Evolutionary conservation across 2,329 filamentous ascomycete species (phyloP), one percentile per base, ranked within the genome.

Genomic region (Calonectria fujianensis): DNA sequence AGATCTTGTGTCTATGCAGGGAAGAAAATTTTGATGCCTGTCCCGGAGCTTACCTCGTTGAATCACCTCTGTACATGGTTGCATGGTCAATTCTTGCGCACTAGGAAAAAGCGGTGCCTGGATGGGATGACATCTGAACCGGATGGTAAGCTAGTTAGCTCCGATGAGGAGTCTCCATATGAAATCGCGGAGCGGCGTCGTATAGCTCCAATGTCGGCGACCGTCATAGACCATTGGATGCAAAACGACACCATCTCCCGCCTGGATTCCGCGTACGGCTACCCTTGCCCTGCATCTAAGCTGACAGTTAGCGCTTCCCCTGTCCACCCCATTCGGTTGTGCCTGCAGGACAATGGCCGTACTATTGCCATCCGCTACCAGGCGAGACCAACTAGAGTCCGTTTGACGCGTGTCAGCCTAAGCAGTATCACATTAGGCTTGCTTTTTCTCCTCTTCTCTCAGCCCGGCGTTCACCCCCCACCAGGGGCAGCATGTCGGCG

Each of bases 231-330:
- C 35, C 24, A 29, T 41, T 20, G 14, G 35, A 13, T 16, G 18
- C 57, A 63, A 29, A 63, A 63, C 35, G 57, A 63, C 37, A 41
- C 35, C 57, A 63, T 63, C 24, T 39, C 32, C 29, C 29, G 57
- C 35, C 57, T 18, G 39, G 37, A 63, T 63, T 41, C 35, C 57
- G 57, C 27, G 57, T 37, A 41, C n/a, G 24, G 14, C 35, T 7
- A 41, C 35, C 57, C 37, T 41, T 63, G 24, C 57, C 35, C 37
- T 63, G 57, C 57, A 63, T 63, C 16, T 18, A 45, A 63, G 57
- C 57, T 63, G 57, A 63, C 57, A 41, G 14, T 18, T 63, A 63
- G 57, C 57, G 57, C 57, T 24, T 63, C 35, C 57, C 16, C 24
- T 63, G 27, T 41, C 27, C 35, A 39, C 52, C 31, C 32, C 52